phyloP scores from a whole-genome alignment of 805 yeast genomes.

The Lachancea lanzarotensis region DNA sequence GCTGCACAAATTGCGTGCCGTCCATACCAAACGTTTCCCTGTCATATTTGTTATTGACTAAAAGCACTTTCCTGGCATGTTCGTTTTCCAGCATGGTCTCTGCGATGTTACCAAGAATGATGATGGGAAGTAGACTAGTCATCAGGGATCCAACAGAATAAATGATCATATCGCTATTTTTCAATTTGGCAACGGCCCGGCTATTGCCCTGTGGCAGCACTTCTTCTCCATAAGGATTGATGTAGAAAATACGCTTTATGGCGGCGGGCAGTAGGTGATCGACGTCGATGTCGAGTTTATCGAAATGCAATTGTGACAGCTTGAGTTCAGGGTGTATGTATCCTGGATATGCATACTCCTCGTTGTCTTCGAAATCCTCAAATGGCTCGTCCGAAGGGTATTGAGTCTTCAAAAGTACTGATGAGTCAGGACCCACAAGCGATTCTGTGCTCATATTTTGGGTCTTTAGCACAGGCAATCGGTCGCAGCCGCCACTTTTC shows the following conservation, averaged over 20 bases:
- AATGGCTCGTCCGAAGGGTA: slow-evolving; percentile 10
- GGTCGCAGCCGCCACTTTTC: slow-evolving; percentile 10
- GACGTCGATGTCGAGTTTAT: slow-evolving; percentile 27
- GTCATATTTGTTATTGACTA: slow-evolving; percentile 70
- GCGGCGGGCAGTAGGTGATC: slow-evolving; percentile 66
- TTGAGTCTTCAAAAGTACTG: slow-evolving; percentile 15
- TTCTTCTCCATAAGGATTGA: slow-evolving; percentile 84
- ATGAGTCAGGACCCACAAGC: slow-evolving; percentile 12
- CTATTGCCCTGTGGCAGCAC: slow-evolving; percentile 67
- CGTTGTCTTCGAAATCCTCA: slow-evolving; percentile 36
- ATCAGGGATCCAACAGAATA: slow-evolving; percentile 84
- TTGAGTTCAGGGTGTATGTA: slow-evolving; percentile 63
- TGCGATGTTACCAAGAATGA: slow-evolving; percentile 68
- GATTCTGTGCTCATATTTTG: slow-evolving; percentile 19
- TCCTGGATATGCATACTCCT: slow-evolving; percentile 46
- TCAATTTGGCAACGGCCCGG: slow-evolving; percentile 48
- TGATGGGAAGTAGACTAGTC: slow-evolving; percentile 80
- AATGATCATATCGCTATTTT: slow-evolving; percentile 48
- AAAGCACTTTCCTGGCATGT: slow-evolving; percentile 42
- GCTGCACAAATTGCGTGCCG: slow-evolving; percentile 51
- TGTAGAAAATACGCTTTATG: slow-evolving; percentile 64
- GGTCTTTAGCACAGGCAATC: slow-evolving; percentile 11
- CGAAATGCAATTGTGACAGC: slow-evolving; percentile 67
- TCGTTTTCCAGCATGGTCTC: slow-evolving; percentile 40
- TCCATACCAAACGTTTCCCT: slow-evolving; percentile 70